Evolutionary conservation across 345 rosid genomes (phyloP), one percentile per base, ranked within the genome.

Genomic region (Zanthoxylum bungeanum): DNA sequence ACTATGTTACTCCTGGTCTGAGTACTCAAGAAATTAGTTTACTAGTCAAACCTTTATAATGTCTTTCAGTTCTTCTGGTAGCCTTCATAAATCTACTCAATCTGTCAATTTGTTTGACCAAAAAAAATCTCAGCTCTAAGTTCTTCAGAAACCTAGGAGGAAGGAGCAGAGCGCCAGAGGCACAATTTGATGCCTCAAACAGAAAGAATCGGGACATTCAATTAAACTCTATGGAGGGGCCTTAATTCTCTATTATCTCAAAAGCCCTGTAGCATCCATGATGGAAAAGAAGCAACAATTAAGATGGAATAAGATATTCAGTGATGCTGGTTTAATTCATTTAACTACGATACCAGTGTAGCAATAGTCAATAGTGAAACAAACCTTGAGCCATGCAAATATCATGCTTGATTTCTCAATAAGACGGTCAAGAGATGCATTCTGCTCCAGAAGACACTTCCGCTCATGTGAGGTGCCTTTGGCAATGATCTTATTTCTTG

Each of bases 351-450:
- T 17, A 46, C 5, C 7, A 7, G 30, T 10, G 42, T 40, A 47
- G 39, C 28, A 34, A 66, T 34, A 0, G 4, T n/a, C 19, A 44
- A n/a, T n/a, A n/a, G n/a, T n/a, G 37, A 47, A 64, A 78, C 80
- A 66, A 71, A 93, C 98, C 88, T 89, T 89, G 64, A 46, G 44
- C 98, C 99, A 95, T 57, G 94, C 93, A 75, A 73, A 85, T 58
- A 87, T 83, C 72, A 71, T 77, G 70, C 85, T 78, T 51, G 96
- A 86, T 82, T 91, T 92, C 70, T 92, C 98, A 77, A 91, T 89
- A 19, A 95, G 96, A 69, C 81, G 52, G 71, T 87, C 97, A 53
- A 95, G 91, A 65, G 82, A 81, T 74, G 86, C 79, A 80, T 83
- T 82, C 76, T 83, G 90, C 62, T 77, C 82, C 62, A 88, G 79